Percentiles rank a stretch among this genome's conserved stretches.
Evolutionary conservation across 129 eudicot species (phyloP).

Genomic region (Chrysanthemum lavandulifolium): DNA sequence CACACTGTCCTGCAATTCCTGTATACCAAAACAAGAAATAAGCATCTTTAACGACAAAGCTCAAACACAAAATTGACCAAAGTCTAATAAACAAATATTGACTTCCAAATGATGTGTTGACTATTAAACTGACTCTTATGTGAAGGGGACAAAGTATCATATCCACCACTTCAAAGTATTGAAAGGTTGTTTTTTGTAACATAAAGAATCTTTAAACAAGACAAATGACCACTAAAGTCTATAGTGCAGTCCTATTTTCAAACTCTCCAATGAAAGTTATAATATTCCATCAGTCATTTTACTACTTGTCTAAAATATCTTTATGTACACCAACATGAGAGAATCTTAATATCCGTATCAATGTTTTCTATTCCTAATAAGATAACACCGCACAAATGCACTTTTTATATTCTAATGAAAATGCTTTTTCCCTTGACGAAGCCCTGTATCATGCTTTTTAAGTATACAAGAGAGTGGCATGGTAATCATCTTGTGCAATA

Average conservation of each 20-base stretch:
- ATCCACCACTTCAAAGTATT: conserved; percentile 34
- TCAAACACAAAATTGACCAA: conserved; percentile 14
- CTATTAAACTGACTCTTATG: conserved; percentile 16
- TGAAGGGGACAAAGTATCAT: conserved; percentile 10
- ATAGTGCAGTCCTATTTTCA: conserved; percentile 24
- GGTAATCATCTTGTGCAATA: neutral
- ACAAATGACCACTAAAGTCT: conserved; percentile 23
- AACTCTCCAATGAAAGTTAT: neutral
- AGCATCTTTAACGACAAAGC: conserved; percentile 18
- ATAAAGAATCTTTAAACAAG: conserved; percentile 25
- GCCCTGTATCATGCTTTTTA: neutral
- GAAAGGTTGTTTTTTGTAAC: conserved; percentile 26
- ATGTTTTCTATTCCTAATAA: conserved; percentile 1
- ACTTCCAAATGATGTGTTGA: conserved; percentile 21
- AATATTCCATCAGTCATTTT: conserved; percentile 21
- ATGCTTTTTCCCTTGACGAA: neutral
- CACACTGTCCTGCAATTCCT: conserved; percentile 77
- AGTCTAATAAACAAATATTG: neutral
- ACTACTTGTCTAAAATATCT: neutral
- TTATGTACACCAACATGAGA: neutral
- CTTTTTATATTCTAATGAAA: neutral
- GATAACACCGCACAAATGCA: neutral
- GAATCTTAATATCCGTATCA: conserved; percentile 14
- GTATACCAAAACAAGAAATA: conserved; percentile 11
- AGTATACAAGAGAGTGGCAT: neutral